Base-by-base conservation (phyloP, 352 stramenopile genomes). In the Globisporangium emineosum region DNA sequence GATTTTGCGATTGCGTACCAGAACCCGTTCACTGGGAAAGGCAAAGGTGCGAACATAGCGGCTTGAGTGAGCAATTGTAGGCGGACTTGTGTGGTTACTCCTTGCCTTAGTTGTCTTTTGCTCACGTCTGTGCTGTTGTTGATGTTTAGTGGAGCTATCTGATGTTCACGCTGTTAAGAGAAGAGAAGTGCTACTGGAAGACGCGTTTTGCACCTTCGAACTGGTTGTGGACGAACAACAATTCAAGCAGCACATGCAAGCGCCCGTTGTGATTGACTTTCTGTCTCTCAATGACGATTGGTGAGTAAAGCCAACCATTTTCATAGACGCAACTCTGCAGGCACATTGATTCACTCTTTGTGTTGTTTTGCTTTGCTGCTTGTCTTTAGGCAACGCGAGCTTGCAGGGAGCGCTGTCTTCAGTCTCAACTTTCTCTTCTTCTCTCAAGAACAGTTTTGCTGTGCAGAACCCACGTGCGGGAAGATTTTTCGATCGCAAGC, bases 351-450 rank as follows among this genome's bases (percentile, higher is more conserved):
- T 53, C 12, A 52, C 13, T 29, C 1, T 35, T 3, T 42, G 10
- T 54, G 27, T n/a, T 54, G 19, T 51, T 25, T 30, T 55, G 12
- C 10, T 47, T 55, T 23, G 12, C 13, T 0, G 8, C 43, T 21
- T 63, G 29, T 15, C 13, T 53, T 2, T 19, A 64, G 45, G 2
- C 43, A 57, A 12, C 12, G 15, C 10, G 30, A 64, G 25, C 5
- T 60, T 0, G 64, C 83, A 2, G 82, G 76, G 21, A 78, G 53
- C 37, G 70, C 76, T 6, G 60, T 82, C 12, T 93, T 93, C 68
- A 91, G 77, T 57, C 67, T 93, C n/a, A 89, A 82, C 59, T 93
- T 88, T 42, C 50, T 93, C 15, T 91, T 75, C 59, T 90, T 83
- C 35, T 90, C 83, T 1, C 70, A 87, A 57, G 69, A 86, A 27